Evolutionary conservation across 306 rosid species (phyloP).

Genomic region (Corylus avellana): DNA sequence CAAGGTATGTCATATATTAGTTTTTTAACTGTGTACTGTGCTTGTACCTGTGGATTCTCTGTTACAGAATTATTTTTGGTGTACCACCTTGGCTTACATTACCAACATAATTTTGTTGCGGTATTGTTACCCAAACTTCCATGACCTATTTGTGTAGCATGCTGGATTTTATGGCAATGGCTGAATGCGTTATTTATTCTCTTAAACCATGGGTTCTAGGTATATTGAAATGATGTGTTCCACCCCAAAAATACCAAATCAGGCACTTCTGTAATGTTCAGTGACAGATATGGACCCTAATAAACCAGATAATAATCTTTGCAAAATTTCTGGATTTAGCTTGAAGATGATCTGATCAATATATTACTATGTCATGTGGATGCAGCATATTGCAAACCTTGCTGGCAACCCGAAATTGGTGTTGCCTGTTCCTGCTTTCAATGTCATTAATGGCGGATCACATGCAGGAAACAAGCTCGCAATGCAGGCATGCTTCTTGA

Average conservation of each 20-base stretch:
- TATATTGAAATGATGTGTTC: background rate
- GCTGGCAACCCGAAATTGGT: constrained; percentile 90
- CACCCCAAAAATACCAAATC: background rate
- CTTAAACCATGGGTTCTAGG: background rate
- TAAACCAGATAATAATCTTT: background rate
- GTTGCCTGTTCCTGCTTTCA: constrained; percentile 94
- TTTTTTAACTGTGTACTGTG: background rate
- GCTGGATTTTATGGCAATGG: background rate
- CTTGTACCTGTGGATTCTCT: background rate
- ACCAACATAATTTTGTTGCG: background rate
- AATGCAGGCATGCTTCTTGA: constrained; percentile 73
- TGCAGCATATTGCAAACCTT: constrained; percentile 97
- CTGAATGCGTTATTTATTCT: background rate
- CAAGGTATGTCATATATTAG: constrained; percentile 50
- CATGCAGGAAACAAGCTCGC: constrained; percentile 99
- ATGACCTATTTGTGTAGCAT: background rate
- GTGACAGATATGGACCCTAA: background rate
- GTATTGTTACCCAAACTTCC: background rate
- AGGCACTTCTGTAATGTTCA: background rate
- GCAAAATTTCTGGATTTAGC: background rate
- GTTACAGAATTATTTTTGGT: background rate
- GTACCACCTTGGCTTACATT: background rate
- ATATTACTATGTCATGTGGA: constrained; percentile 15
- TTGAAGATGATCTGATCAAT: constrained; percentile 15
- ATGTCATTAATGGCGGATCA: constrained; percentile 99